These are phyloP conservation scores for Fraxinus floribunda DNA, from an alignment of 305 asterid species.

Conservation along the genomic window DNA sequence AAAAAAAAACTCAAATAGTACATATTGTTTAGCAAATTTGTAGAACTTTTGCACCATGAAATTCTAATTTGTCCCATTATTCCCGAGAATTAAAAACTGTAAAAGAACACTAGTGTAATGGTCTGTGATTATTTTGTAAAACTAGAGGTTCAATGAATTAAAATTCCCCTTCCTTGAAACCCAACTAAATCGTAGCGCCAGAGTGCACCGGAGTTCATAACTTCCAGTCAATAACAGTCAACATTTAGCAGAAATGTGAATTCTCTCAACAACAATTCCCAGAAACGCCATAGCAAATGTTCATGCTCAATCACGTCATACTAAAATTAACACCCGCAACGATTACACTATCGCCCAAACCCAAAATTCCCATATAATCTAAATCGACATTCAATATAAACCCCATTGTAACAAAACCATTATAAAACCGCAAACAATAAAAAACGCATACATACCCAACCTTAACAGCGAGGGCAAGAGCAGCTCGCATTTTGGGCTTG, in stretches of 20 bases:
- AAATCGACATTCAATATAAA: background rate
- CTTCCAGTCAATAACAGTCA: background rate
- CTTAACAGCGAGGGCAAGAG: constrained; percentile 82
- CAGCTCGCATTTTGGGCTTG: constrained; percentile 94
- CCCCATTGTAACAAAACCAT: background rate
- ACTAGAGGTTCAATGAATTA: background rate
- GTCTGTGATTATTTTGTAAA: background rate
- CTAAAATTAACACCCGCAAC: background rate
- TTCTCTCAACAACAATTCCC: background rate
- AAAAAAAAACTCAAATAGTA: background rate
- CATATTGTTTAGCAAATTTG: background rate
- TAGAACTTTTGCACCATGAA: background rate
- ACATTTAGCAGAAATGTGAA: background rate
- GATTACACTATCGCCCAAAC: background rate
- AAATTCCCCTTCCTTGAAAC: background rate
- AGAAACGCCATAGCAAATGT: background rate
- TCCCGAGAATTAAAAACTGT: background rate
- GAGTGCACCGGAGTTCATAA: background rate
- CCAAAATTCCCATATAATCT: background rate
- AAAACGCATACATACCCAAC: constrained; percentile 64
- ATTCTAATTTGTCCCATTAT: background rate
- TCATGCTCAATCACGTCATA: background rate
- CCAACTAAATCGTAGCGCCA: background rate
- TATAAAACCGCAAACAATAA: background rate
- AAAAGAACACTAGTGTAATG: background rate